These are phyloP conservation scores for Borealophlyctis nickersoniae DNA, from an alignment of 192 early-diverging fungal species.

Conservation along the genomic window DNA sequence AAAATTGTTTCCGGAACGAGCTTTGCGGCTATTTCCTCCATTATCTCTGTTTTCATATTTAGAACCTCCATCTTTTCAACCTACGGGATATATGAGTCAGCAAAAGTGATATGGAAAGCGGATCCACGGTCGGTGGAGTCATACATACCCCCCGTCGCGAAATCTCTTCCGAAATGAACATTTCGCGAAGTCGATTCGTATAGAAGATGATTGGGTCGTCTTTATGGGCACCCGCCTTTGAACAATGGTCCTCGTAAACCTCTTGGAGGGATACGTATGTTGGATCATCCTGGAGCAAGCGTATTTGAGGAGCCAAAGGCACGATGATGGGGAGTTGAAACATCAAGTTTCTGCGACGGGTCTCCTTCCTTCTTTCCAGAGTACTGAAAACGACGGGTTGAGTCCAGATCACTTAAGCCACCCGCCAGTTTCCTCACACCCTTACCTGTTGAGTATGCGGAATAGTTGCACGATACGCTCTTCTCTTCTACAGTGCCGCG, in stretches of 20 bases:
- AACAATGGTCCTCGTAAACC: slow-evolving; percentile 88
- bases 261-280: slow-evolving; percentile 87
- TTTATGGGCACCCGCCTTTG: slow-evolving; percentile 67
- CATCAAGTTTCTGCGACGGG: slow-evolving; percentile 69
- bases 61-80: slow-evolving; percentile 57
- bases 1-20: slow-evolving; percentile 86
- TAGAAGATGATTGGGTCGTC: slow-evolving; percentile 86
- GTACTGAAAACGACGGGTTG: slow-evolving; percentile 42
- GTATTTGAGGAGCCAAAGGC: slow-evolving; percentile 86
- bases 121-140: background rate
- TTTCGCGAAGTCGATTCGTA: slow-evolving; percentile 68
- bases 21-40: slow-evolving; percentile 79
- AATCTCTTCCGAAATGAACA: slow-evolving; percentile 43
- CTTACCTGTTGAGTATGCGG: slow-evolving; percentile 78
- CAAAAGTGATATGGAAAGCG: too few species aligned
- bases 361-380: slow-evolving; percentile 78
- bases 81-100: background rate
- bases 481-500: slow-evolving; percentile 84
- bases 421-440: background rate
- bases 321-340: slow-evolving; percentile 91
- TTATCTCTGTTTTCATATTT: slow-evolving; percentile 80
- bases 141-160: slow-evolving; percentile 52
- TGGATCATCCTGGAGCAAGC: slow-evolving; percentile 90
- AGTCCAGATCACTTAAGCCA: background rate
- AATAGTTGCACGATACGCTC: slow-evolving; percentile 95